phyloP scores from a whole-genome alignment of 2,329 filamentous ascomycete genomes.

The Akanthomyces lecanii region DNA sequence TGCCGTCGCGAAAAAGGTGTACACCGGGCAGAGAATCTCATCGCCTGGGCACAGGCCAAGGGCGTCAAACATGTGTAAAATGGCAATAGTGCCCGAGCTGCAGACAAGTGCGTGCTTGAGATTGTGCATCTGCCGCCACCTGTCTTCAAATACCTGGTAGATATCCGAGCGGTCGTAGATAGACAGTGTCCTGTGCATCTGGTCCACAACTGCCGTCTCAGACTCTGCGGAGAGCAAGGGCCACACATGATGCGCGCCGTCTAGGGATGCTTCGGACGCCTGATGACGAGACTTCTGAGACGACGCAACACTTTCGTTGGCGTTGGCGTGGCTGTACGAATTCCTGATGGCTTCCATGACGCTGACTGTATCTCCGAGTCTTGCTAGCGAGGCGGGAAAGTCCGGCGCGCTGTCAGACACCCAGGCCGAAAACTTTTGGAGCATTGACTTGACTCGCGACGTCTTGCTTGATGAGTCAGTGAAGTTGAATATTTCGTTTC shows the following conservation, averaged over 20 bases:
- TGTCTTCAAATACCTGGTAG: neutral
- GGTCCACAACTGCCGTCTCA: neutral
- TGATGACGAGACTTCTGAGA: neutral
- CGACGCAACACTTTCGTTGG: neutral
- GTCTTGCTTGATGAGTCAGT: neutral
- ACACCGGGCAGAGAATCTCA: neutral
- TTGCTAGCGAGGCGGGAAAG: neutral
- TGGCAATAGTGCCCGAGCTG: neutral
- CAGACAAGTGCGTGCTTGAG: neutral
- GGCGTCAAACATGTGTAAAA: neutral
- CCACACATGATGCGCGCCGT: neutral
- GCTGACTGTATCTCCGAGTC: neutral
- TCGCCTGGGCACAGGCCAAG: neutral
- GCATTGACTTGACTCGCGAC: neutral
- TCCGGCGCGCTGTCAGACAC: neutral
- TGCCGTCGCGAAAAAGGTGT: conserved; percentile 6
- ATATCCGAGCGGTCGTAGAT: neutral
- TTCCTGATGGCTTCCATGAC: neutral
- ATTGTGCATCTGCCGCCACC: neutral
- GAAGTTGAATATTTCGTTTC: neutral
- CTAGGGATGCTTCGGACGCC: neutral
- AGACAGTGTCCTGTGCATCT: neutral
- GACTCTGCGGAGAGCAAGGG: neutral
- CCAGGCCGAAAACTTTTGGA: neutral
- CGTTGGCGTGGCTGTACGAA: neutral